phyloP scores from a whole-genome alignment of 345 rosid genomes.

The Populus simonii region DNA sequence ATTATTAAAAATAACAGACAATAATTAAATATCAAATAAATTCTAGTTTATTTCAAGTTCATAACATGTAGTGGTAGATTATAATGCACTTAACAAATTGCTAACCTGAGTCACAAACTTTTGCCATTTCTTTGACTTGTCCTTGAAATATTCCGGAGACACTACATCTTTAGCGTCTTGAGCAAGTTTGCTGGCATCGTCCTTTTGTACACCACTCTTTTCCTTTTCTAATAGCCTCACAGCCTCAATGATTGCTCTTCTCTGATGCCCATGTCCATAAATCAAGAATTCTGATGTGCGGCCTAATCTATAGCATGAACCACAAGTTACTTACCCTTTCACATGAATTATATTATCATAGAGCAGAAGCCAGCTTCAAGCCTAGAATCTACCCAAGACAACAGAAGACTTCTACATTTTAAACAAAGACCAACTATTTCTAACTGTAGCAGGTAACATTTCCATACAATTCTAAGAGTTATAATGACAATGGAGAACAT shows the following conservation, averaged over 20 bases:
- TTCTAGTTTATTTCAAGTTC: background rate
- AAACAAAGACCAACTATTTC: background rate
- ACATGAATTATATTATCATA: constrained; percentile 1
- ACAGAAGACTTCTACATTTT: background rate
- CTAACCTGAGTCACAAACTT: constrained; percentile 84
- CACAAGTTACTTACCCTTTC: constrained; percentile 9
- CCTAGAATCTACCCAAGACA: background rate
- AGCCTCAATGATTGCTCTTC: constrained; percentile 94
- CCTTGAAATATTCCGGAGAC: constrained; percentile 58
- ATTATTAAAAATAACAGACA: background rate
- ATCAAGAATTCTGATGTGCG: constrained; percentile 84
- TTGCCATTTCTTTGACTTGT: constrained; percentile 85
- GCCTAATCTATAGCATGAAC: constrained; percentile 50
- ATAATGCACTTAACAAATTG: background rate
- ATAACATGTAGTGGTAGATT: background rate
- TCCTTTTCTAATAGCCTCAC: constrained; percentile 64
- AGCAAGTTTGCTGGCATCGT: constrained; percentile 34
- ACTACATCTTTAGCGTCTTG: constrained; percentile 36
- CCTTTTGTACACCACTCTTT: constrained; percentile 33
- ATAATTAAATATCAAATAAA: background rate
- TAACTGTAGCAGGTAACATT: background rate
- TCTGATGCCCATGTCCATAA: constrained; percentile 89
- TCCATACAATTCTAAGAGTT: background rate
- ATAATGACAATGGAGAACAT: background rate
- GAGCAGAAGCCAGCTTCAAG: background rate